Conservation (phyloP, 805 yeast species). For the Candida hispaniensis region DNA sequence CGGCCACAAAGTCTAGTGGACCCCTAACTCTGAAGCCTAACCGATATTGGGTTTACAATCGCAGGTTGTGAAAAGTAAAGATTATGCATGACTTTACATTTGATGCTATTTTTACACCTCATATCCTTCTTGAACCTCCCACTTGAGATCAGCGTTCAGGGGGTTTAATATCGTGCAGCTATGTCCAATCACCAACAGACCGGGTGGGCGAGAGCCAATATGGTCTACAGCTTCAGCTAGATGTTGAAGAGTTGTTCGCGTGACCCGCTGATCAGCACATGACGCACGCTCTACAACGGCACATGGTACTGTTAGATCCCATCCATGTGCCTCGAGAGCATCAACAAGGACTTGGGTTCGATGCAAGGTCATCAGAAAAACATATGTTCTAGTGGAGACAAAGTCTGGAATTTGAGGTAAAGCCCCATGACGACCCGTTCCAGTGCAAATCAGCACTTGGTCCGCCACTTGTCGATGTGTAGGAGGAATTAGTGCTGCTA, state of each 20-base stretch:
- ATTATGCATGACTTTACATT: too few species aligned
- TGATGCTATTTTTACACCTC: slow-evolving; percentile 11
- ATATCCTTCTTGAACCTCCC: slow-evolving; percentile 42
- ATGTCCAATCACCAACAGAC: slow-evolving; percentile 69
- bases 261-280: slow-evolving; percentile 83
- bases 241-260: slow-evolving; percentile 57
- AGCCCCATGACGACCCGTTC: slow-evolving; percentile 83
- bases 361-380: slow-evolving; percentile 84
- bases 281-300: slow-evolving; percentile 86
- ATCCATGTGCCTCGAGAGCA: slow-evolving; percentile 39
- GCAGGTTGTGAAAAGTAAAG: too few species aligned
- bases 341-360: slow-evolving; percentile 36
- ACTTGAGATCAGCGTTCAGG: slow-evolving; percentile 25
- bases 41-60: too few species aligned
- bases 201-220: slow-evolving; percentile 87
- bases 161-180: slow-evolving; percentile 50
- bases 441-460: slow-evolving; percentile 87
- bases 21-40: too few species aligned
- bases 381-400: slow-evolving; percentile 62
- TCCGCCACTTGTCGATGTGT: slow-evolving; percentile 89
- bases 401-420: slow-evolving; percentile 70
- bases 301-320: slow-evolving; percentile 67
- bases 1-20: too few species aligned
- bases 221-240: slow-evolving; percentile 64
- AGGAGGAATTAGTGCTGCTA: slow-evolving; percentile 72